phyloP scores from a whole-genome alignment of 257 asterid genomes.

The Catharanthus roseus region DNA sequence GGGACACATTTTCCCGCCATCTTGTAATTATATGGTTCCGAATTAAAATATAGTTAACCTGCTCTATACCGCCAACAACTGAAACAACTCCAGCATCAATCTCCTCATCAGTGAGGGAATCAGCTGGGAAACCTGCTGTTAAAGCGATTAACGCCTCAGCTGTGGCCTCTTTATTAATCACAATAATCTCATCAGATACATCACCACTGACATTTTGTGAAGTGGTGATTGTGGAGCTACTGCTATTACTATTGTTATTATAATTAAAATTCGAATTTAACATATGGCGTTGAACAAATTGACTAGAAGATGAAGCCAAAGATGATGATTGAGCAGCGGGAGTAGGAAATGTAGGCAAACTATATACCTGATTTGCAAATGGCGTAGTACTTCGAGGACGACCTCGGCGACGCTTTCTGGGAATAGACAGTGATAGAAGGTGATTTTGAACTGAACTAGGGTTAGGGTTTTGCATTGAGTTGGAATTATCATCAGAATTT shows the following conservation, averaged over 20 bases:
- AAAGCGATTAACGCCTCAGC: constrained; percentile 87
- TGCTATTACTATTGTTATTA: constrained; percentile 15
- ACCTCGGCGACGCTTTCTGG: constrained; percentile 71
- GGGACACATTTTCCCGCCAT: constrained; percentile 85
- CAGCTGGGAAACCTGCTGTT: constrained; percentile 91
- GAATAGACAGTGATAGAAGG: constrained; percentile 42
- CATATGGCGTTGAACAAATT: constrained; percentile 25
- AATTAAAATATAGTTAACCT: constrained; percentile 81
- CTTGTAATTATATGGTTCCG: constrained; percentile 74
- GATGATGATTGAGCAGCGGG: constrained; percentile 27
- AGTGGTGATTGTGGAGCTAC: constrained; percentile 17
- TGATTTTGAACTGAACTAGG: constrained; percentile 30
- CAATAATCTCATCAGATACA: constrained; percentile 81
- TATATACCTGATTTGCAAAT: constrained; percentile 41
- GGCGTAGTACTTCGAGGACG: constrained; percentile 52
- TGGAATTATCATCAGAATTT: constrained; percentile 22
- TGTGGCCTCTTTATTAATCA: constrained; percentile 83
- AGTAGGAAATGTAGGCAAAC: constrained; percentile 25
- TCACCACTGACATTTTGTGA: constrained; percentile 34
- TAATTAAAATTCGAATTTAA: constrained; percentile 26
- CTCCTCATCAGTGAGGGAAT: constrained; percentile 87
- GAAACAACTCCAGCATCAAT: constrained; percentile 83
- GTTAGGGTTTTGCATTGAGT: constrained; percentile 26
- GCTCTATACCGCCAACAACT: constrained; percentile 87
- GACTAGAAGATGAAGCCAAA: constrained; percentile 33